Percentiles rank a stretch among this genome's conserved stretches.
phyloP scores from a whole-genome alignment of 139 green algal species.

The Micractinium conductrix region DNA sequence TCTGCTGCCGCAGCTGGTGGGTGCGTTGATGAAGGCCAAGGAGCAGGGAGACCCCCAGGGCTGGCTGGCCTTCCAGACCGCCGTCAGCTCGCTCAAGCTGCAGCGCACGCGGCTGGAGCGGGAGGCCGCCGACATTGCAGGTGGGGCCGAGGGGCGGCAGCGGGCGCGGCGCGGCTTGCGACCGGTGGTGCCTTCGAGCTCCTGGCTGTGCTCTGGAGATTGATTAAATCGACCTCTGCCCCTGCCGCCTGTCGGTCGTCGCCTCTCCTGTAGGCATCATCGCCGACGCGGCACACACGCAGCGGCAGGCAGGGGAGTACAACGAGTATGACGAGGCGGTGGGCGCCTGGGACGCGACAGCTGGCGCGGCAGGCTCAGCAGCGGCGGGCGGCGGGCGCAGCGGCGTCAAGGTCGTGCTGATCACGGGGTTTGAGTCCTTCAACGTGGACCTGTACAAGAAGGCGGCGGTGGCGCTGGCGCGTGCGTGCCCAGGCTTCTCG shows the following conservation, averaged over 20 bases:
- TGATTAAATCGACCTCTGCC: too few relatives aligned
- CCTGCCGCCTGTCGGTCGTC: too few relatives aligned
- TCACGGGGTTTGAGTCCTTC: slow-evolving; percentile 98
- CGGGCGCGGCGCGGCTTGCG: too few relatives aligned
- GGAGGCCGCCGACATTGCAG: slow-evolving; percentile 52
- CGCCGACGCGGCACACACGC: not conserved
- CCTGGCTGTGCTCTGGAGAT: too few relatives aligned
- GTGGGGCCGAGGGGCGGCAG: slow-evolving; percentile 53
- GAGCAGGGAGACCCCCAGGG: slow-evolving; percentile 46
- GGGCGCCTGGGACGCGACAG: slow-evolving; percentile 11
- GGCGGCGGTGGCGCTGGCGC: slow-evolving; percentile 43
- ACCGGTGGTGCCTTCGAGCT: too few relatives aligned
- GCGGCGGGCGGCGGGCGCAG: not conserved
- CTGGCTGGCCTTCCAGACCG: slow-evolving; percentile 70
- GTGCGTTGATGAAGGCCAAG: slow-evolving; percentile 56
- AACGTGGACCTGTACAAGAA: slow-evolving; percentile 92
- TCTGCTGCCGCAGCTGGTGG: slow-evolving; percentile 12
- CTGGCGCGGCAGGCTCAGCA: not conserved
- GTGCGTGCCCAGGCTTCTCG: slow-evolving; percentile 50
- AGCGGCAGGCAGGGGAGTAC: slow-evolving; percentile 14
- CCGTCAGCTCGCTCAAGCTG: slow-evolving; percentile 65
- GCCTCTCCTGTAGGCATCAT: too few relatives aligned
- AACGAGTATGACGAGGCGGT: slow-evolving; percentile 32
- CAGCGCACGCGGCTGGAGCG: slow-evolving; percentile 57
- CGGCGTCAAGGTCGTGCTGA: slow-evolving; percentile 82